Evolutionary conservation across 345 rosid species (phyloP).

Genomic region (Orychophragmus violaceus): DNA sequence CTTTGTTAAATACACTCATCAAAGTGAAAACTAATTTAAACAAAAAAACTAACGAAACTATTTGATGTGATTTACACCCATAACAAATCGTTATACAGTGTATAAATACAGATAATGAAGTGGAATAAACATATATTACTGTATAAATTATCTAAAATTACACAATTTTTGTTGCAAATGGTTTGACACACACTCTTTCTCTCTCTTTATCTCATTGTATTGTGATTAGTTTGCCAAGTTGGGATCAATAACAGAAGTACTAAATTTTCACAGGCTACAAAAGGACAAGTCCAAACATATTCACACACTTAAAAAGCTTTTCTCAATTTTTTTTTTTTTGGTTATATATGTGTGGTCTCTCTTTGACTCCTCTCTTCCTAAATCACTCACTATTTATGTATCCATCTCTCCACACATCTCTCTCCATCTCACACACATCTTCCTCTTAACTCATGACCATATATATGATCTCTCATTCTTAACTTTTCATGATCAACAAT

Average conservation of each 20-base stretch:
- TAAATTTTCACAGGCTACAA: constrained; percentile 32
- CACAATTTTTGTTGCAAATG: constrained; percentile 9
- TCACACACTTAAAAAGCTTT: constrained; percentile 30
- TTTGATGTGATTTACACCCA: constrained; percentile 4
- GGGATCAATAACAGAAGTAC: constrained; percentile 36
- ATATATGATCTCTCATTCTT: constrained; percentile 22
- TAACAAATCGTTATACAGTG: constrained; percentile 15
- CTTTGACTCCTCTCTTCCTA: constrained; percentile 35
- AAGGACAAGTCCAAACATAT: constrained; percentile 34
- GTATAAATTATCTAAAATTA: constrained; percentile 10
- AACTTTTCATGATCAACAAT: constrained; percentile 18
- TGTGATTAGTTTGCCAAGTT: constrained; percentile 37
- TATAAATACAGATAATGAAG: constrained; percentile 12
- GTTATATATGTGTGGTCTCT: constrained; percentile 32
- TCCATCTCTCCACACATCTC: constrained; percentile 35
- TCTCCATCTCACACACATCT: constrained; percentile 30
- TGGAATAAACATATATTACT: constrained; percentile 20
- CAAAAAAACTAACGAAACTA: neutral
- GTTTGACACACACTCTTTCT: constrained; percentile 19
- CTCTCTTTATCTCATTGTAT: constrained; percentile 15
- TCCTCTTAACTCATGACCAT: constrained; percentile 25
- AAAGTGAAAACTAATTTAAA: constrained; percentile 6
- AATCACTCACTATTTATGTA: constrained; percentile 30
- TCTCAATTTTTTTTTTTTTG: constrained; percentile 11
- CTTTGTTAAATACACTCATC: constrained; percentile 12